These are phyloP conservation scores for Favolaschia claudopus DNA, from an alignment of 768 basidiomycete species.

Conservation along the genomic window DNA sequence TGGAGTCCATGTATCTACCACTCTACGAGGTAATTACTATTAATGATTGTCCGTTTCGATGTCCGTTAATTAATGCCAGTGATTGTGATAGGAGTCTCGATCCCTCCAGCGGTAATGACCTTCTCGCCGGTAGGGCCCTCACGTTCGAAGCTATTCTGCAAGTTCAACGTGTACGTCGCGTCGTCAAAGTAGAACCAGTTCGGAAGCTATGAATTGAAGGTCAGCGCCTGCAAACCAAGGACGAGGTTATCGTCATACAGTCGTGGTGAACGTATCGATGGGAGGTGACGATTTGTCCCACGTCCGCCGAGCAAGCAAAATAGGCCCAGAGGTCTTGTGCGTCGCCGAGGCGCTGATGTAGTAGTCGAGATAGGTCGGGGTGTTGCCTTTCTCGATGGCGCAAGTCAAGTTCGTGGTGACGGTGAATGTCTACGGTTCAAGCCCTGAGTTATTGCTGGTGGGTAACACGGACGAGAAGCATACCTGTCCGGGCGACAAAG, in stretches of 20 bases:
- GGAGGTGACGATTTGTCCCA: neutral
- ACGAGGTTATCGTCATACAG: too few species aligned
- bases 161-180: neutral
- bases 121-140: neutral
- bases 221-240: too few species aligned
- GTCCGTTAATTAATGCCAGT: too few species aligned
- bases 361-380: neutral
- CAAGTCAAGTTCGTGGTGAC: neutral
- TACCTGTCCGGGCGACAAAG: neutral
- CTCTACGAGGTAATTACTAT: too few species aligned
- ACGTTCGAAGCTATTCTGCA: neutral
- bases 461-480: neutral
- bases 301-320: neutral
- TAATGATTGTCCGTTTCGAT: too few species aligned
- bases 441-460: neutral
- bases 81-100: neutral
- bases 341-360: neutral
- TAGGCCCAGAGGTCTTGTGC: neutral
- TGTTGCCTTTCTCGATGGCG: neutral
- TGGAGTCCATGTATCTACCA: too few species aligned
- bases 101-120: neutral
- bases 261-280: neutral
- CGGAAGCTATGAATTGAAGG: neutral
- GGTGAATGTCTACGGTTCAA: neutral
- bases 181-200: neutral